Percentiles rank a stretch among this genome's conserved stretches.
Evolutionary conservation across 768 basidiomycete species (phyloP).

Genomic region (Panus rudis): DNA sequence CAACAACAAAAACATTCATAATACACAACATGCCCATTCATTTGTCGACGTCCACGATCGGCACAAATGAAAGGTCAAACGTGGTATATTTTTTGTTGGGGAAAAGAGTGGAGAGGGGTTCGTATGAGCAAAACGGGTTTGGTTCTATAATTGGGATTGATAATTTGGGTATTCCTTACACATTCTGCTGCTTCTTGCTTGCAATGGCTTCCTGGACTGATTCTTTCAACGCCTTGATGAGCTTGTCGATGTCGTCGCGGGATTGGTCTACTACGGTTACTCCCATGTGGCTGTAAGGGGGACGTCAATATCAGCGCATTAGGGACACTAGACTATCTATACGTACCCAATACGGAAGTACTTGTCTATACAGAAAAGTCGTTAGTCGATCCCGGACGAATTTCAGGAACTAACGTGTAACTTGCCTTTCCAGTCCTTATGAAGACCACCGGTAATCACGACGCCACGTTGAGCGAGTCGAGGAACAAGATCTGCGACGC

Average conservation of each 20-base stretch:
- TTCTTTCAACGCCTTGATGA: conserved; percentile 61
- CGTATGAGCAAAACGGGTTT: too few relatives aligned
- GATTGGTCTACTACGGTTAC: conserved; percentile 63
- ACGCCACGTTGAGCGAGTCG: conserved; percentile 64
- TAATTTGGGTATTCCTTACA: conserved; percentile 15
- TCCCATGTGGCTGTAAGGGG: conserved; percentile 76
- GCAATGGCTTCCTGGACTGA: conserved; percentile 36
- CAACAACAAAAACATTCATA: too few relatives aligned
- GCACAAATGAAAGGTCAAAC: too few relatives aligned
- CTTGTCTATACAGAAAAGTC: conserved; percentile 41
- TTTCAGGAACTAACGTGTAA: conserved; percentile 3
- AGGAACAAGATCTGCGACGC: conserved; percentile 69
- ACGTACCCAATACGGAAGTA: conserved; percentile 87
- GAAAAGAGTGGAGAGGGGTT: too few relatives aligned
- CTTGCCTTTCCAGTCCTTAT: conserved; percentile 75
- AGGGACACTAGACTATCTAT: not conserved
- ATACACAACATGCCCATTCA: too few relatives aligned
- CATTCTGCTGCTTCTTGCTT: conserved; percentile 18
- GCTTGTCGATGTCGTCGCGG: conserved; percentile 69
- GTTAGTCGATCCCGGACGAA: conserved; percentile 5
- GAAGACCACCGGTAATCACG: conserved; percentile 84
- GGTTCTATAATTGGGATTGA: too few relatives aligned
- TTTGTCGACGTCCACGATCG: too few relatives aligned
- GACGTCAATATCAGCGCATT: conserved; percentile 2
- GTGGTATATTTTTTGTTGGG: too few relatives aligned